These are phyloP conservation scores for Plectosphaerella plurivora DNA, from an alignment of 2,329 filamentous ascomycete genomes.

Conservation along the genomic window DNA sequence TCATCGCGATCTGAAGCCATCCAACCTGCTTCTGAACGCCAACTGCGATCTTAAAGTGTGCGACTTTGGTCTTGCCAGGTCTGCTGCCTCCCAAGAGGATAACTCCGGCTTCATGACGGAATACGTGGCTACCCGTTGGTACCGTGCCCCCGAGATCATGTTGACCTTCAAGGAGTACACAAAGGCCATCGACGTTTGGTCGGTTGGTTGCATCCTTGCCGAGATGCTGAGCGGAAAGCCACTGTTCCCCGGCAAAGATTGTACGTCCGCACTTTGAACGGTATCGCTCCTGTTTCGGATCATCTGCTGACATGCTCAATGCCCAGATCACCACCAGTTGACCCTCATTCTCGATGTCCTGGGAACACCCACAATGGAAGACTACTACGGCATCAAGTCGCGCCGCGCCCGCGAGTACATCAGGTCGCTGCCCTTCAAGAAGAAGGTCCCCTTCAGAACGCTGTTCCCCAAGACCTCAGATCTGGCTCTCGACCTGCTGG, in stretches of 20 bases:
- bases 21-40: conserved; percentile 92
- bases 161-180: conserved; percentile 99
- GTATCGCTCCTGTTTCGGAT: neutral
- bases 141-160: conserved; percentile 99
- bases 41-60: conserved; percentile 99
- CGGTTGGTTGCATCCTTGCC: conserved; percentile 93
- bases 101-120: conserved; percentile 99
- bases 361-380: conserved; percentile 98
- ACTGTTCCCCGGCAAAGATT: conserved; percentile 96
- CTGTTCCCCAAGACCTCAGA: conserved; percentile 99
- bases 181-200: conserved; percentile 99
- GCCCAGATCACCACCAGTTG: conserved; percentile 88
- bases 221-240: conserved; percentile 99
- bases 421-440: conserved; percentile 96
- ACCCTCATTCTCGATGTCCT: conserved; percentile 96
- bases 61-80: conserved; percentile 94
- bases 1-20: conserved; percentile 95
- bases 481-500: conserved; percentile 84
- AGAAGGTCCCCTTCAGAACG: conserved; percentile 97
- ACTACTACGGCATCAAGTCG: conserved; percentile 99
- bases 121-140: conserved; percentile 99
- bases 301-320: conserved; percentile 8
- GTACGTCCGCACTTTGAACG: conserved; percentile 44
- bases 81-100: conserved; percentile 94
- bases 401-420: conserved; percentile 97